A percentile compares a stretch with the other conserved stretches of the same genome.
Evolutionary conservation across 2,329 filamentous ascomycete species (phyloP).

Genomic region (Arthrocladium fulminans): DNA sequence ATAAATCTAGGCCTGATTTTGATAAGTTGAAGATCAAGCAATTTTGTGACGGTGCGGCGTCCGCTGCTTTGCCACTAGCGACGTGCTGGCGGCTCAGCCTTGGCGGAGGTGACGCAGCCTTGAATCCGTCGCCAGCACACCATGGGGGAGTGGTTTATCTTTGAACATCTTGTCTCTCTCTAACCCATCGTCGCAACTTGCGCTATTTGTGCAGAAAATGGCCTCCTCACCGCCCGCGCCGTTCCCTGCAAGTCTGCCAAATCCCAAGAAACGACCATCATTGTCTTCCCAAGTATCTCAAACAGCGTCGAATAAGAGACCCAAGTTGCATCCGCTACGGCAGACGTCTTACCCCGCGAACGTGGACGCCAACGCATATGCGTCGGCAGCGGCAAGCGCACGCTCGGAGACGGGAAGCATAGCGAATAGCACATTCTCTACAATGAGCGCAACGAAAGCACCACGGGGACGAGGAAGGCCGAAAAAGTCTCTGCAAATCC

Average conservation of each 20-base stretch:
- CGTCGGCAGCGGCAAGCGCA: slow-evolving; percentile 15
- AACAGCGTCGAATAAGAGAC: slow-evolving; percentile 22
- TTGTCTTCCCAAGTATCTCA: slow-evolving; percentile 31
- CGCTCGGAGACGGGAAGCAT: slow-evolving; percentile 23
- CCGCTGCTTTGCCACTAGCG: too few species aligned
- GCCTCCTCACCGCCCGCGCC: slow-evolving; percentile 22
- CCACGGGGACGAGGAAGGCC: slow-evolving; percentile 21
- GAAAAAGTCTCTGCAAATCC: slow-evolving; percentile 19
- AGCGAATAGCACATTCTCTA: slow-evolving; percentile 16
- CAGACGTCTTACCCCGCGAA: slow-evolving; percentile 38
- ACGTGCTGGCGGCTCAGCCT: too few species aligned
- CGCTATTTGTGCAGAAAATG: slow-evolving; percentile 17
- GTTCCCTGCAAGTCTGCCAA: slow-evolving; percentile 17
- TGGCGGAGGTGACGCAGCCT: too few species aligned
- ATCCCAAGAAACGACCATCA: slow-evolving; percentile 35
- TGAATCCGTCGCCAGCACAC: too few species aligned
- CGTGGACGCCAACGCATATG: slow-evolving; percentile 12
- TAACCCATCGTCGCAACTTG: too few species aligned
- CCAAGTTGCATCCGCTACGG: slow-evolving; percentile 36
- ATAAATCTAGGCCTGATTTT: too few species aligned
- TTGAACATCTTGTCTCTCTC: too few species aligned
- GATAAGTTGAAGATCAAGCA: too few species aligned
- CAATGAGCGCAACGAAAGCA: slow-evolving; percentile 15
- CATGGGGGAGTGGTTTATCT: too few species aligned
- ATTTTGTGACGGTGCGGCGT: too few species aligned